These are phyloP conservation scores for Auricularia heimuer DNA, from an alignment of 768 basidiomycete species.

Conservation along the genomic window DNA sequence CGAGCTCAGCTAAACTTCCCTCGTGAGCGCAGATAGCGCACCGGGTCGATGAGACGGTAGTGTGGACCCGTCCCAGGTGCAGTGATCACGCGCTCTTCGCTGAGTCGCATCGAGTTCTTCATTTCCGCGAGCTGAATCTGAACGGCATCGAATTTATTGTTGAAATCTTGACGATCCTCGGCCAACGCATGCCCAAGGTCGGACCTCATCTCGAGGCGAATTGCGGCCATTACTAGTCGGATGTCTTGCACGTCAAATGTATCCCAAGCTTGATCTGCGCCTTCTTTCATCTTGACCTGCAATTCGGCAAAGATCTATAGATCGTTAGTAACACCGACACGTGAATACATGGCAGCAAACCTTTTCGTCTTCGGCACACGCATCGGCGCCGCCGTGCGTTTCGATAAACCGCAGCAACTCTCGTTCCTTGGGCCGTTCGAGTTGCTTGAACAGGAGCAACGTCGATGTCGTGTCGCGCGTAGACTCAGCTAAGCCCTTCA, in stretches of 20 bases:
- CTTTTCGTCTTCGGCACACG: not conserved
- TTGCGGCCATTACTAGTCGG: not conserved
- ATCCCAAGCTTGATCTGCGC: not conserved
- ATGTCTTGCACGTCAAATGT: not conserved
- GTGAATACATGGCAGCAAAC: not conserved
- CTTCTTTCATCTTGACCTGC: not conserved
- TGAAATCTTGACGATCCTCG: not conserved
- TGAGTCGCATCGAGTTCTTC: conserved; percentile 13
- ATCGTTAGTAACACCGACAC: not conserved
- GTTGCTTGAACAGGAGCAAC: not conserved
- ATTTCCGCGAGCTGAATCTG: not conserved
- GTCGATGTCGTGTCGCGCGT: not conserved
- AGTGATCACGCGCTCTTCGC: conserved; percentile 14
- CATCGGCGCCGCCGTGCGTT: not conserved
- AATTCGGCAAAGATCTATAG: not conserved
- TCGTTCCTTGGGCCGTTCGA: not conserved
- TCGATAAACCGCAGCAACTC: not conserved
- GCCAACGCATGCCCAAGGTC: not conserved
- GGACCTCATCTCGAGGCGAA: not conserved
- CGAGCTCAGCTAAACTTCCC: not conserved
- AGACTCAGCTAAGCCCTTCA: not conserved
- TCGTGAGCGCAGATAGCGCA: not conserved
- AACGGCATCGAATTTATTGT: not conserved
- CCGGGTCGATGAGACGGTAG: conserved; percentile 17
- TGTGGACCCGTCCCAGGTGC: conserved; percentile 17